phyloP scores from a whole-genome alignment of 768 basidiomycete genomes.

The Tulasnella sp. region DNA sequence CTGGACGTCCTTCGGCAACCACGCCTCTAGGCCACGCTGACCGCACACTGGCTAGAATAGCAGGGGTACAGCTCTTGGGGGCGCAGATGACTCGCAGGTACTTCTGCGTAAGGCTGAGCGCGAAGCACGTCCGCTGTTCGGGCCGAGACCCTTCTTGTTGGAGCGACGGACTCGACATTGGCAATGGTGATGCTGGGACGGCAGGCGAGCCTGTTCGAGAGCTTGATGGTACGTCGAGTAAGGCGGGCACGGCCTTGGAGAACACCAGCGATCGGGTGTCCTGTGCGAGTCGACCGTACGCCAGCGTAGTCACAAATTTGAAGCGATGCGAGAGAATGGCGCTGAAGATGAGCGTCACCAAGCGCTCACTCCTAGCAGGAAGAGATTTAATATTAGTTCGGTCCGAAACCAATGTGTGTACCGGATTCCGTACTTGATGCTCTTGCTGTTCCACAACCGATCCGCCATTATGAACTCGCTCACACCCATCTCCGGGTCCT shows the following conservation, averaged over 20 bases:
- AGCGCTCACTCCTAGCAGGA: constrained; percentile 12
- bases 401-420: neutral
- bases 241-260: neutral
- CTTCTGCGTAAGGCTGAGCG: constrained; percentile 3
- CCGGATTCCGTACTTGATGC: neutral
- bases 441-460: constrained; percentile 11
- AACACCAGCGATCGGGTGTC: constrained; percentile 18
- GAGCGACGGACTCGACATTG: neutral
- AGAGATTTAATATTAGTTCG: neutral
- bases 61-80: constrained; percentile 18
- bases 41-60: constrained; percentile 18
- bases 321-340: constrained; percentile 18
- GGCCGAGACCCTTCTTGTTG: neutral
- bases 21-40: constrained; percentile 21
- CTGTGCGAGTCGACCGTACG: constrained; percentile 21
- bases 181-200: neutral
- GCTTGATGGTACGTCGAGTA: neutral
- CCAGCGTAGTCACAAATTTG: constrained; percentile 12
- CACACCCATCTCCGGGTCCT: constrained; percentile 19
- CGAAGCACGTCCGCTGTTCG: neutral
- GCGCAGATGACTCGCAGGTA: constrained; percentile 17
- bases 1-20: constrained; percentile 15
- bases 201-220: neutral
- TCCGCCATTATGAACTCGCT: constrained; percentile 20
- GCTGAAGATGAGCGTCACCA: constrained; percentile 18